Conservation (phyloP, 1,284 basidiomycete species). For the Rhizopogon hawkerae region DNA sequence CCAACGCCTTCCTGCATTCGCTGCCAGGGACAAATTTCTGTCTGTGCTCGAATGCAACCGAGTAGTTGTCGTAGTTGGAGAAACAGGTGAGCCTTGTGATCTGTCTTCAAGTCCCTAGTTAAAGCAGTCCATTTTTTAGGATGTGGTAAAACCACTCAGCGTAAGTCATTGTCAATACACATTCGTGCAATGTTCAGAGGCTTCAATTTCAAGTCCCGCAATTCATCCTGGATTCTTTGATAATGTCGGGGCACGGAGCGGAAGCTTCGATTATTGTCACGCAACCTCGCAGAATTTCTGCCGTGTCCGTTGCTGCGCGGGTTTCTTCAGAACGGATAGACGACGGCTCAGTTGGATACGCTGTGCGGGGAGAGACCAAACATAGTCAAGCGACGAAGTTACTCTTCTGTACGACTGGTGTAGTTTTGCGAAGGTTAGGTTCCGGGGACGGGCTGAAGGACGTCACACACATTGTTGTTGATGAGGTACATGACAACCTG, state of each 20-base stretch:
- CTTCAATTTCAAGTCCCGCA: constrained; percentile 58
- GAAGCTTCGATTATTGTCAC: constrained; percentile 79
- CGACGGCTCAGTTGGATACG: constrained; percentile 82
- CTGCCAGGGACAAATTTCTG: constrained; percentile 58
- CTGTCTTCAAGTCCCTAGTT: background rate
- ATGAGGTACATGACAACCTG: constrained; percentile 52
- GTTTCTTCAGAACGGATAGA: constrained; percentile 82
- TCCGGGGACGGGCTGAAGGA: constrained; percentile 63
- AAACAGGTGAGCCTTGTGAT: constrained; percentile 47
- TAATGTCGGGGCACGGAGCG: constrained; percentile 54
- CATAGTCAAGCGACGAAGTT: constrained; percentile 62
- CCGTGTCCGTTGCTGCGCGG: constrained; percentile 82
- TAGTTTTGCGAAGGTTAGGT: constrained; percentile 76
- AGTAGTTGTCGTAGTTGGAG: constrained; percentile 78
- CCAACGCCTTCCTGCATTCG: constrained; percentile 69
- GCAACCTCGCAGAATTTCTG: constrained; percentile 85
- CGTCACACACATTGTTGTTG: constrained; percentile 83
- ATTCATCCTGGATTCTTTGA: constrained; percentile 81
- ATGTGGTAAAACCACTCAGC: constrained; percentile 84
- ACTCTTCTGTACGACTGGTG: constrained; percentile 90
- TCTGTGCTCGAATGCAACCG: constrained; percentile 49
- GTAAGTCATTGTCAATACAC: constrained; percentile 29
- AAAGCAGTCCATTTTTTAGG: constrained; percentile 35
- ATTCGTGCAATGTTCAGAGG: background rate
- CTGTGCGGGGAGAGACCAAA: constrained; percentile 84